Evolutionary conservation across 2,329 filamentous ascomycete species (phyloP).

Genomic region (Penicillium sclerotigenum): DNA sequence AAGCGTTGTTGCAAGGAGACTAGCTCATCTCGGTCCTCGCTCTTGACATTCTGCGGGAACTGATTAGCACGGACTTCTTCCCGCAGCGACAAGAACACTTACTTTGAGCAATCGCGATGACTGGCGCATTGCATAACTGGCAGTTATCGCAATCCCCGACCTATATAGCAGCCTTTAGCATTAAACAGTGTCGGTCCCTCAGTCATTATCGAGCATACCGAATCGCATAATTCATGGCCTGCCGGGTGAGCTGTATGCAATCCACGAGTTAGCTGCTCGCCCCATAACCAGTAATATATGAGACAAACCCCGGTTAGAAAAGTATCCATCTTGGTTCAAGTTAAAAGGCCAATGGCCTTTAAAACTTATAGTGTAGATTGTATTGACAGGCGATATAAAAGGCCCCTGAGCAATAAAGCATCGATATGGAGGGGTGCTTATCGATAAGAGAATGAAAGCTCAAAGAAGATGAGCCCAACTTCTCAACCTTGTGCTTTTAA

Average conservation of each 20-base stretch:
- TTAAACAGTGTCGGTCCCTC: not conserved
- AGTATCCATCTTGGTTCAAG: constrained; percentile 62
- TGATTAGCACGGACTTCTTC: constrained; percentile 6
- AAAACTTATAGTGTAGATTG: not conserved
- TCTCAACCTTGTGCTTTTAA: not conserved
- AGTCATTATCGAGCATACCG: constrained; percentile 41
- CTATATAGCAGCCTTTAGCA: constrained; percentile 30
- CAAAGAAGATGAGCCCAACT: constrained; percentile 4
- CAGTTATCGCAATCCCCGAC: constrained; percentile 81
- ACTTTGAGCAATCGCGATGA: constrained; percentile 72
- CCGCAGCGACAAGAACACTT: not conserved
- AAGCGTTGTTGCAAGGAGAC: constrained; percentile 68
- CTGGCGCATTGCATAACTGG: constrained; percentile 78
- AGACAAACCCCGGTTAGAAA: constrained; percentile 57
- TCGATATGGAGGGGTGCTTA: constrained; percentile 5
- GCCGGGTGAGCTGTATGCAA: constrained; percentile 58
- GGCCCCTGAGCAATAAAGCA: not conserved
- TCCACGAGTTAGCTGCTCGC: constrained; percentile 23
- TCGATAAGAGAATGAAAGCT: constrained; percentile 10
- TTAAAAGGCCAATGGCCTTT: constrained; percentile 1
- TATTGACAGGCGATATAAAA: constrained; percentile 3
- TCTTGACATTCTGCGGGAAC: constrained; percentile 59
- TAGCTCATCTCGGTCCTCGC: constrained; percentile 69
- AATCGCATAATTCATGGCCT: constrained; percentile 91
- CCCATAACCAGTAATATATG: not conserved